Evolutionary conservation across 1,284 basidiomycete genomes (phyloP).

Genomic region (Moesziomyces aphidis): DNA sequence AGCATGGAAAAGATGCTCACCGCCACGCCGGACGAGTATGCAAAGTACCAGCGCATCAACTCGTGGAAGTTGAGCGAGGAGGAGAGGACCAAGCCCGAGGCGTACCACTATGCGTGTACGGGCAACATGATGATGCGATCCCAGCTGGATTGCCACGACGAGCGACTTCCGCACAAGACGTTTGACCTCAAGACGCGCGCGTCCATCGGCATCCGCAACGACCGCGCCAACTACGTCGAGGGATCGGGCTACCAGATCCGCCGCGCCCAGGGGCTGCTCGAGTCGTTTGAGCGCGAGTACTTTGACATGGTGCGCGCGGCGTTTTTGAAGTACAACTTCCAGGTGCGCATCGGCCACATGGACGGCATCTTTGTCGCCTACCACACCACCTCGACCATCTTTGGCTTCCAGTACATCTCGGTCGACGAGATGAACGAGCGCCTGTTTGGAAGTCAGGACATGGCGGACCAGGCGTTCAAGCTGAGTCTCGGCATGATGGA

Average conservation of each 20-base stretch:
- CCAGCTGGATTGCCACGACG: constrained; percentile 89
- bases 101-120: constrained; percentile 72
- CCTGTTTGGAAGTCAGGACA: constrained; percentile 76
- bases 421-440: constrained; percentile 87
- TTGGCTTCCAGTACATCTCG: constrained; percentile 94
- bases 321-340: constrained; percentile 95
- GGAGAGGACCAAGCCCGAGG: constrained; percentile 68
- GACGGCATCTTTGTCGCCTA: constrained; percentile 95
- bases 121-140: constrained; percentile 89
- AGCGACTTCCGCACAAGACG: constrained; percentile 84
- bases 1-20: constrained; percentile 92
- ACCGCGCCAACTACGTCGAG: constrained; percentile 82
- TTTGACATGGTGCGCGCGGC: constrained; percentile 88
- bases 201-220: constrained; percentile 83
- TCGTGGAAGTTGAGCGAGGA: constrained; percentile 62
- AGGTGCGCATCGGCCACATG: constrained; percentile 96
- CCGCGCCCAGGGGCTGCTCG: constrained; percentile 55
- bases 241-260: constrained; percentile 66
- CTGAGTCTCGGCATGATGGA: constrained; percentile 83
- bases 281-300: constrained; percentile 67
- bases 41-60: constrained; percentile 73
- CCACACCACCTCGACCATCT: constrained; percentile 88
- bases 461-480: constrained; percentile 81
- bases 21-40: constrained; percentile 76
- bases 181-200: constrained; percentile 98